phyloP scores from a whole-genome alignment of 768 basidiomycete genomes.

The Calocera cornea region DNA sequence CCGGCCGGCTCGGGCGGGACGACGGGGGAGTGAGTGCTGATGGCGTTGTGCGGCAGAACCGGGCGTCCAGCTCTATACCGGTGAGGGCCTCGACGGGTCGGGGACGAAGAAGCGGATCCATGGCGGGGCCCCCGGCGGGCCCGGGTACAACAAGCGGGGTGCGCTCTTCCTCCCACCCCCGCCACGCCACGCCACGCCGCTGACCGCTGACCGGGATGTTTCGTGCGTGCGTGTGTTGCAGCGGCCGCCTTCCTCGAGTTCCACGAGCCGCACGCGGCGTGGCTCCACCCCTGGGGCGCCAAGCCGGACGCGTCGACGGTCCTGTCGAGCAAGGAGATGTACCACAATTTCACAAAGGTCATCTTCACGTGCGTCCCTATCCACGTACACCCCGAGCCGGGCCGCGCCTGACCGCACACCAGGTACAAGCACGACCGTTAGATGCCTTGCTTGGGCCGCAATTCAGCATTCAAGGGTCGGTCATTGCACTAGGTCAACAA shows the following conservation, averaged over 20 bases:
- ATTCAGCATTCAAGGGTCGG: too few species aligned
- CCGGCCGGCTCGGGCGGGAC: too few species aligned
- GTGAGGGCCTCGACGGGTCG: constrained; percentile 35
- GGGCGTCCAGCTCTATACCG: constrained; percentile 64
- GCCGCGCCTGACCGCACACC: not conserved
- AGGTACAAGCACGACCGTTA: not conserved
- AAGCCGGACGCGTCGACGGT: not conserved
- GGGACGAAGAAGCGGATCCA: constrained; percentile 60
- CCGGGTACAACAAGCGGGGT: constrained; percentile 49
- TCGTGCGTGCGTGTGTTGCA: constrained; percentile 18
- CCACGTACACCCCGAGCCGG: not conserved
- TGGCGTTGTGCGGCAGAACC: constrained; percentile 37
- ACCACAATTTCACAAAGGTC: constrained; percentile 1
- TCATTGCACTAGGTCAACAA: too few species aligned
- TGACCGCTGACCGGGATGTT: constrained; percentile 6
- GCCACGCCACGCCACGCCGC: not conserved
- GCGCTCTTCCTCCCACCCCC: constrained; percentile 6
- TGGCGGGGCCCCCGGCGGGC: constrained; percentile 43
- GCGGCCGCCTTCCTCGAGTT: constrained; percentile 57
- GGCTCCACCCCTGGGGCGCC: constrained; percentile 31
- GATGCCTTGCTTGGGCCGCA: not conserved
- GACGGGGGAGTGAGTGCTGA: not conserved
- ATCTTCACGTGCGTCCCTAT: not conserved
- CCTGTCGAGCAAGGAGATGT: constrained; percentile 2
- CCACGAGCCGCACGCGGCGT: constrained; percentile 57